Base-by-base conservation (phyloP, 2,329 filamentous ascomycete species). In the Huntiella moniliformis region DNA sequence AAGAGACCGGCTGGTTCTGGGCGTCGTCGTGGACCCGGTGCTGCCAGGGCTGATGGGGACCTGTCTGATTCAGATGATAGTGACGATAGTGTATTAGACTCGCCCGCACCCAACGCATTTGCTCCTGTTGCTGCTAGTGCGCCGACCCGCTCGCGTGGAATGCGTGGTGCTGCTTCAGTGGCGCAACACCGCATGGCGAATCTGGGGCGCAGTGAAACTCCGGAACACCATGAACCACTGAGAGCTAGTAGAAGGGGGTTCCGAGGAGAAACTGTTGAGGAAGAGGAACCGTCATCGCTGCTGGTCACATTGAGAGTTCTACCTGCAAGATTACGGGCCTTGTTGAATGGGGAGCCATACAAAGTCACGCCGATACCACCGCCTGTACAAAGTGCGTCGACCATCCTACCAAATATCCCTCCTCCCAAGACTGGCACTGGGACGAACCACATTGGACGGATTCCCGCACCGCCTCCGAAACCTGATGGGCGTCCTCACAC, bases 151-250 rank as follows among this genome's bases (percentile, higher is more conserved):
- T 94, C 86, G 6, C 74, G 88, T 58, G 81, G 81, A 42, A 86
- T 95, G 74, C 79, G 88, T 47, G 86, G 85, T 45, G 88, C 88
- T 12, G 88, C 88, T 12, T 79, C 78, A 18, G 82, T 80, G 38
- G 88, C 88, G 4, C 82, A 88, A 57, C 83, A 85, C 52, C 81
- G 87, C 47, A 88, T 96, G 75, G 79, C 79, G 33, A 80, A 83
- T 52, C 58, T 84, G 42, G 77, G 78, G 42, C 79, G 91, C 50
- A 95, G 88, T 31, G 83, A 87, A 58, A 96, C 91, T 0, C 91
- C 91, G 3, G 91, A 96, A 59, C 77, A 77, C 54, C 77, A 78
- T 56, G 85, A 94, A 59, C 17, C 40, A 13, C 74, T 80, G 1
- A 69, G 86, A 54, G 76, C 73, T 5, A 78, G 79, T 4, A 69